phyloP scores from a whole-genome alignment of 495 filamentous ascomycete species.

The Polyplosphaeria fusca region DNA sequence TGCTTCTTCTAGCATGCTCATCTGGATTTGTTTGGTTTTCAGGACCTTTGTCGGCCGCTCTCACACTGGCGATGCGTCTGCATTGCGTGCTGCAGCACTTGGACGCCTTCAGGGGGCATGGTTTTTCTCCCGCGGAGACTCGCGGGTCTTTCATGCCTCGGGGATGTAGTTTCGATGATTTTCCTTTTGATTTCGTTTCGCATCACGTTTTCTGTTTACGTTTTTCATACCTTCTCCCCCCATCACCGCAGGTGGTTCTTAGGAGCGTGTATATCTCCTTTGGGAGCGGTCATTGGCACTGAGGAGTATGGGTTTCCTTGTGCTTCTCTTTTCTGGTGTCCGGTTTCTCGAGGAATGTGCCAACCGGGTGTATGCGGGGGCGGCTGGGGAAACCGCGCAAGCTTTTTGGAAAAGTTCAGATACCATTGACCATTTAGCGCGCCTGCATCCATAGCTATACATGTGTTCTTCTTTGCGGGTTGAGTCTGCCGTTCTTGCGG shows the following conservation, averaged over 20 bases:
- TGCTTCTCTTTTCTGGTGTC: neutral
- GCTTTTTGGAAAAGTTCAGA: constrained; percentile 16
- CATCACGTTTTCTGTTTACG: neutral
- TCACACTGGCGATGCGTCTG: neutral
- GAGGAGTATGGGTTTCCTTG: neutral
- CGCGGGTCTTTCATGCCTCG: constrained; percentile 33
- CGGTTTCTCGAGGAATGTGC: neutral
- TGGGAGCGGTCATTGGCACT: neutral
- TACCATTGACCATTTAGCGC: constrained; percentile 20
- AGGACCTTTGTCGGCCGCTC: neutral
- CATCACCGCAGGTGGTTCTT: constrained; percentile 2
- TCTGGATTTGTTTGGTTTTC: too few relatives aligned
- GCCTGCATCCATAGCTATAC: neutral
- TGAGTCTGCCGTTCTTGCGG: neutral
- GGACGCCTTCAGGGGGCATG: constrained; percentile 24
- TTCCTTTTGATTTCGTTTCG: constrained; percentile 2
- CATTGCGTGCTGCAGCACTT: neutral
- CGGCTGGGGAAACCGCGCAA: neutral
- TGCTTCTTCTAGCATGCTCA: neutral
- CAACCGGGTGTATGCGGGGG: constrained; percentile 3
- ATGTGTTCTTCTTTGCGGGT: neutral
- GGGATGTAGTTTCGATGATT: constrained; percentile 24
- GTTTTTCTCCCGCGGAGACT: constrained; percentile 25
- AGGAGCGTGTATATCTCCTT: neutral
- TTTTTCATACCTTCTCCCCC: neutral